Evolutionary conservation across 139 green algal genomes (phyloP).

Genomic region (Closterium sp.): DNA sequence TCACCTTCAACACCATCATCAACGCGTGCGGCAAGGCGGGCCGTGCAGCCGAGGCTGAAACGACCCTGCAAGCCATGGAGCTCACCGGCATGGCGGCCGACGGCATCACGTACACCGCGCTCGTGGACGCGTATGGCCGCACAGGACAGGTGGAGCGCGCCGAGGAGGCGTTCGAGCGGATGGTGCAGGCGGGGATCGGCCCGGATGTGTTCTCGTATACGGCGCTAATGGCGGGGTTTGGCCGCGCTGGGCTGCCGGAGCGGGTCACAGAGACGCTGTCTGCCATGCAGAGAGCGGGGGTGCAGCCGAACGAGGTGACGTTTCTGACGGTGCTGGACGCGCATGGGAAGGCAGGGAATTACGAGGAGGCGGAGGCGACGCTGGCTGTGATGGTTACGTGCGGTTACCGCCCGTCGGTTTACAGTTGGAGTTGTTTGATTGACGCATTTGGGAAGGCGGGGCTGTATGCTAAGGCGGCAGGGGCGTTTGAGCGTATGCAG

Average conservation of each 20-base stretch:
- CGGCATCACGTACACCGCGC: conserved; percentile 37
- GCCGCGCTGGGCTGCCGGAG: conserved; percentile 6
- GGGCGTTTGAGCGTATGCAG: conserved; percentile 36
- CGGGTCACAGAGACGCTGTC: neutral
- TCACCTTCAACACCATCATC: conserved; percentile 46
- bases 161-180: conserved; percentile 25
- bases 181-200: conserved; percentile 9
- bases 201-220: conserved; percentile 42
- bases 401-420: conserved; percentile 35
- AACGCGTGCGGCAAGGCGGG: conserved; percentile 47
- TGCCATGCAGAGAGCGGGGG: conserved; percentile 16
- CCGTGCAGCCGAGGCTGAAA: conserved; percentile 1
- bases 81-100: conserved; percentile 17
- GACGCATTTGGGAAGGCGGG: conserved; percentile 35
- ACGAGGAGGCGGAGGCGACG: conserved; percentile 18
- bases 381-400: conserved; percentile 29
- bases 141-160: conserved; percentile 22
- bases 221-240: conserved; percentile 19
- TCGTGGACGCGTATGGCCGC: conserved; percentile 50
- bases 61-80: conserved; percentile 16
- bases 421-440: conserved; percentile 35
- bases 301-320: conserved; percentile 42
- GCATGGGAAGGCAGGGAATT: conserved; percentile 23
- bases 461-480: conserved; percentile 21
- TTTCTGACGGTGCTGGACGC: conserved; percentile 45